Conservation (phyloP, 495 filamentous ascomycete species). For the Neurospora cerealis region DNA sequence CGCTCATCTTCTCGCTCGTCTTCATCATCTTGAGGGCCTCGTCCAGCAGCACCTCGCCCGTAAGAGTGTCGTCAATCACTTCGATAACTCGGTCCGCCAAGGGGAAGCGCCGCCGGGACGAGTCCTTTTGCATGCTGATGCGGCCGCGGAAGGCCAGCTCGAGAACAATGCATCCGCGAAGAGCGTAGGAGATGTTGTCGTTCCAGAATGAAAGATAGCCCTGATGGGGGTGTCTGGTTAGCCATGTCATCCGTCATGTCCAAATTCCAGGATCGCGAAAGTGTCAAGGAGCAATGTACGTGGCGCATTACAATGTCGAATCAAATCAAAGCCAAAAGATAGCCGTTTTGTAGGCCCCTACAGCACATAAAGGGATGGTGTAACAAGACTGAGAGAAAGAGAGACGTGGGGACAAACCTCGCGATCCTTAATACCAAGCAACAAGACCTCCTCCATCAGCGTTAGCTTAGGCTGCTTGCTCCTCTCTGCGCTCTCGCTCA, state of each 20-base stretch:
- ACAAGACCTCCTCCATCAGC: constrained; percentile 93
- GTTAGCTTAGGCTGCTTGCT: constrained; percentile 98
- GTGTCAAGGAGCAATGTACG: not conserved
- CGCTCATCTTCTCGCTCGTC: constrained; percentile 98
- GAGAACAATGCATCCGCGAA: constrained; percentile 95
- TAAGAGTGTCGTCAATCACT: constrained; percentile 93
- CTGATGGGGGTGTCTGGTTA: constrained; percentile 32
- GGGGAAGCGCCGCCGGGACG: constrained; percentile 82
- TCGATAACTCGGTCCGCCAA: constrained; percentile 89
- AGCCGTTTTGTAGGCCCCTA: not conserved
- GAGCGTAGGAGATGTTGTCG: constrained; percentile 96
- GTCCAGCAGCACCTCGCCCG: constrained; percentile 93
- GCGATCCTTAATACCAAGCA: constrained; percentile 95
- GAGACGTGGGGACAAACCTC: constrained; percentile 50
- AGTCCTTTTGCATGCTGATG: constrained; percentile 97
- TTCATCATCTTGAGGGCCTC: constrained; percentile 99
- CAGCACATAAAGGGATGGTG: not conserved
- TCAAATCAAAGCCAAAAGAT: not conserved
- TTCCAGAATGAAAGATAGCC: constrained; percentile 99
- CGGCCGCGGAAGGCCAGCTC: constrained; percentile 93
- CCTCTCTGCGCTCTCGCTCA: constrained; percentile 92
- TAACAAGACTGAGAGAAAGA: not conserved
- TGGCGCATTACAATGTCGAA: not conserved
- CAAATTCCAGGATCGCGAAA: not conserved
- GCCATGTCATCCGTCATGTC: not conserved